These are phyloP conservation scores for Triticum turgidum DNA, from an alignment of 176 grass and related monocot species.

Conservation along the genomic window DNA sequence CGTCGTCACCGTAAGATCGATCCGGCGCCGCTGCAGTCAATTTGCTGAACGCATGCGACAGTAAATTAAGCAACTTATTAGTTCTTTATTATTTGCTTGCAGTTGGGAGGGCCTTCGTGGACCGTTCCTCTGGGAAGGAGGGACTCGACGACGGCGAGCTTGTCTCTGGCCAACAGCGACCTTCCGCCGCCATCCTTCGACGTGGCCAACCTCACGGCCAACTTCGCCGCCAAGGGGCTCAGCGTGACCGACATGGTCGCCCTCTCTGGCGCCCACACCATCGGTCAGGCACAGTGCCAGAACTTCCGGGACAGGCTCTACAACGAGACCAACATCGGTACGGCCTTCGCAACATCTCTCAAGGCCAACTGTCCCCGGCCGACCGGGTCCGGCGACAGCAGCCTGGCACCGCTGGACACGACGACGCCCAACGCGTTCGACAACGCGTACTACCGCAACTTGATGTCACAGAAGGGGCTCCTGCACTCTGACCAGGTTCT, in stretches of 20 bases:
- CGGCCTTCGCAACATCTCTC: conserved; percentile 40
- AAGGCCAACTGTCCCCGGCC: conserved; percentile 36
- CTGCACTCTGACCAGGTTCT: conserved; percentile 56
- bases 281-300: conserved; percentile 48
- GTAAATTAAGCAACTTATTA: too few relatives aligned
- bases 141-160: conserved; percentile 43
- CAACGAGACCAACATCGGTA: conserved; percentile 57
- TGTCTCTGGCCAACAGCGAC: conserved; percentile 25
- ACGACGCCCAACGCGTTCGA: conserved; percentile 29
- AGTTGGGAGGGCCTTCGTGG: conserved; percentile 42
- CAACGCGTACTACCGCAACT: conserved; percentile 48
- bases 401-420: conserved; percentile 46
- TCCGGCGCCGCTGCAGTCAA: neutral
- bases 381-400: conserved; percentile 27
- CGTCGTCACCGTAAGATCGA: conserved; percentile 52
- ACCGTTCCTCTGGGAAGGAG: conserved; percentile 41
- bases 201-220: conserved; percentile 21
- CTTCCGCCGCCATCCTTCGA: conserved; percentile 15
- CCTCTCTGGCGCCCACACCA: conserved; percentile 65
- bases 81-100: neutral
- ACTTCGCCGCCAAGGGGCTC: conserved; percentile 38
- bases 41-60: neutral
- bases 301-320: conserved; percentile 49
- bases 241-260: conserved; percentile 41
- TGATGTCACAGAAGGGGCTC: conserved; percentile 41